Evolutionary conservation across 257 asterid species (phyloP).

Genomic region (Salvia miltiorrhiza): DNA sequence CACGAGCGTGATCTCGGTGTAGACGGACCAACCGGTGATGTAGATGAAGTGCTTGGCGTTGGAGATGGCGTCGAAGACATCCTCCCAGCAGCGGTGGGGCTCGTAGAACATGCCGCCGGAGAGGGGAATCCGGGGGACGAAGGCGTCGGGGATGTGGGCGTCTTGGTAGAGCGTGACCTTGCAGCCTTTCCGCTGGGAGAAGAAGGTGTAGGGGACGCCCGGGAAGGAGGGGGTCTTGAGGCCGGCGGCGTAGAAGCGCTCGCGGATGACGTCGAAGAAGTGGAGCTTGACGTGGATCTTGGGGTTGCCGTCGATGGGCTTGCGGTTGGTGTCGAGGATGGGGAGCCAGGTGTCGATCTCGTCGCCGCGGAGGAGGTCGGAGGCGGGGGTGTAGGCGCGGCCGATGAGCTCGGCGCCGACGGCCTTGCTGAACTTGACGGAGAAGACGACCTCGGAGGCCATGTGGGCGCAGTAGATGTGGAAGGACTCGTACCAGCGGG

Average conservation of each 20-base stretch:
- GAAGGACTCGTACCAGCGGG: background rate
- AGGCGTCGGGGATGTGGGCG: slow-evolving; percentile 55
- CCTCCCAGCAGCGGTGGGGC: slow-evolving; percentile 76
- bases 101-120: slow-evolving; percentile 52
- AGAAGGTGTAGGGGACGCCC: slow-evolving; percentile 65
- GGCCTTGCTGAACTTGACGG: background rate
- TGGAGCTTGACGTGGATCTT: slow-evolving; percentile 48
- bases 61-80: slow-evolving; percentile 50
- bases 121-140: slow-evolving; percentile 57
- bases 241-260: slow-evolving; percentile 40
- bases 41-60: slow-evolving; percentile 57
- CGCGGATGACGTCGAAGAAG: slow-evolving; percentile 39
- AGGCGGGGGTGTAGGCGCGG: background rate
- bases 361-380: slow-evolving; percentile 26
- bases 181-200: slow-evolving; percentile 47
- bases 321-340: slow-evolving; percentile 19
- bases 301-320: slow-evolving; percentile 34
- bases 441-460: background rate
- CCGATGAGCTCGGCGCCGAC: background rate
- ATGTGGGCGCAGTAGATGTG: background rate
- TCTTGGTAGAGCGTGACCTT: slow-evolving; percentile 65
- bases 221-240: slow-evolving; percentile 41
- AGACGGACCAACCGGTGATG: slow-evolving; percentile 74
- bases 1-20: slow-evolving; percentile 48
- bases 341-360: slow-evolving; percentile 42